Conservation (phyloP, 176 grass and related monocot genomes). For the Juncus effusus region DNA sequence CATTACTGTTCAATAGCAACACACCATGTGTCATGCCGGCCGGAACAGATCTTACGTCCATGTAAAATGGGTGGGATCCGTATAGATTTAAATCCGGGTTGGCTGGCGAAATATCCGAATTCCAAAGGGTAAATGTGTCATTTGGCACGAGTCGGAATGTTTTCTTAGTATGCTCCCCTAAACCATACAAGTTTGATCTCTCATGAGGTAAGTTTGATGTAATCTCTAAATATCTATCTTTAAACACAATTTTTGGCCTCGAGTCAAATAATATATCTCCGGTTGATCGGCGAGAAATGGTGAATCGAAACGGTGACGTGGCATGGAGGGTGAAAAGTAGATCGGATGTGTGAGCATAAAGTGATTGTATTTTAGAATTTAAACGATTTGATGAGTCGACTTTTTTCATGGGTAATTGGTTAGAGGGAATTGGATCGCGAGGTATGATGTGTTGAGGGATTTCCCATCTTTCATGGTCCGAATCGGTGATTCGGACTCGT, state of each 20-base stretch:
- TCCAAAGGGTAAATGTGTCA: conserved; percentile 68
- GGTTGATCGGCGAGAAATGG: conserved; percentile 40
- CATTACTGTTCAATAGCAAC: conserved; percentile 75
- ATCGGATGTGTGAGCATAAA: conserved; percentile 36
- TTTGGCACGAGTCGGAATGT: conserved; percentile 41
- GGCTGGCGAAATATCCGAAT: conserved; percentile 30
- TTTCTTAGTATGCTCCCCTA: conserved; percentile 71
- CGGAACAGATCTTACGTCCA: conserved; percentile 44
- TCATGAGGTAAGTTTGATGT: conserved; percentile 35
- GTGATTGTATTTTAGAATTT: conserved; percentile 8
- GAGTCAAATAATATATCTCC: conserved; percentile 48
- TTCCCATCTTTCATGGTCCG: conserved; percentile 60
- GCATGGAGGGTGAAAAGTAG: conserved; percentile 39
- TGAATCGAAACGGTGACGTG: conserved; percentile 42
- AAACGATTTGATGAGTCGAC: background rate
- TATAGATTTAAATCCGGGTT: conserved; percentile 52
- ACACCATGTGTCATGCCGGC: conserved; percentile 46
- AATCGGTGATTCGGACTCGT: conserved; percentile 64
- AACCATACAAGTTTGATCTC: conserved; percentile 48
- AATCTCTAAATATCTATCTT: conserved; percentile 59
- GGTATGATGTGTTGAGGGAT: conserved; percentile 54
- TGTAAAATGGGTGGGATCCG: conserved; percentile 76
- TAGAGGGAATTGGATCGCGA: background rate
- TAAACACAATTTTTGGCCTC: conserved; percentile 33
- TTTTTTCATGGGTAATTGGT: background rate